phyloP scores from a whole-genome alignment of 2,329 filamentous ascomycete genomes.

The Amauroascus niger region DNA sequence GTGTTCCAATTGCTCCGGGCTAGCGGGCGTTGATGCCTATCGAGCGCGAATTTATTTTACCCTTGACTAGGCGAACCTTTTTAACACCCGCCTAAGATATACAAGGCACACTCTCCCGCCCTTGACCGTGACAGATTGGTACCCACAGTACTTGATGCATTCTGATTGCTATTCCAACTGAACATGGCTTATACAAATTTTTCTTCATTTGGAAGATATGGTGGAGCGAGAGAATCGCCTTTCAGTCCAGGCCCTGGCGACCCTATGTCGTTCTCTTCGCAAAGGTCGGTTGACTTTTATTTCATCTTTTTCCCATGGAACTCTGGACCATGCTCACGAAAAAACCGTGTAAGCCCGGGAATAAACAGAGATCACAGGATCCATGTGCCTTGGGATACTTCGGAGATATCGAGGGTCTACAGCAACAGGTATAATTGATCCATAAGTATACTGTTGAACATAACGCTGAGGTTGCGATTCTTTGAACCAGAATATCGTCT shows the following conservation, averaged over 20 bases:
- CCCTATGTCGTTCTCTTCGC: constrained; percentile 15
- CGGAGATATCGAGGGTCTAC: constrained; percentile 1
- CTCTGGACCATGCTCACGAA: constrained; percentile 10
- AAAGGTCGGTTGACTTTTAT: constrained; percentile 16
- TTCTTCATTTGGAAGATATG: constrained; percentile 13
- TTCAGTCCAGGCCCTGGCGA: constrained; percentile 14
- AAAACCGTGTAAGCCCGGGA: constrained; percentile 12
- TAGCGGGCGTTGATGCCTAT: constrained; percentile 6
- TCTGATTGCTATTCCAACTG: constrained; percentile 7
- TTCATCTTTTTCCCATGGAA: neutral
- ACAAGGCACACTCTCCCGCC: constrained; percentile 4
- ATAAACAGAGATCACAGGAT: constrained; percentile 8
- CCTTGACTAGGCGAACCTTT: constrained; percentile 5
- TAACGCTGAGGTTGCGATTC: constrained; percentile 4
- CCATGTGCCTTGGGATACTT: constrained; percentile 2
- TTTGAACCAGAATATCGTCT: constrained; percentile 6
- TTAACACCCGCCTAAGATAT: neutral
- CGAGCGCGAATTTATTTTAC: neutral
- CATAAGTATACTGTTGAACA: neutral
- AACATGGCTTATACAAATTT: constrained; percentile 17
- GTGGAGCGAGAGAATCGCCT: constrained; percentile 9
- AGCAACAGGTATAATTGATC: constrained; percentile 10
- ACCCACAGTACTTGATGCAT: constrained; percentile 3
- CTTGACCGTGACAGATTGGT: neutral
- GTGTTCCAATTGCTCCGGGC: neutral